phyloP scores from a whole-genome alignment of 768 basidiomycete genomes.

The Tubosaeta sp. region DNA sequence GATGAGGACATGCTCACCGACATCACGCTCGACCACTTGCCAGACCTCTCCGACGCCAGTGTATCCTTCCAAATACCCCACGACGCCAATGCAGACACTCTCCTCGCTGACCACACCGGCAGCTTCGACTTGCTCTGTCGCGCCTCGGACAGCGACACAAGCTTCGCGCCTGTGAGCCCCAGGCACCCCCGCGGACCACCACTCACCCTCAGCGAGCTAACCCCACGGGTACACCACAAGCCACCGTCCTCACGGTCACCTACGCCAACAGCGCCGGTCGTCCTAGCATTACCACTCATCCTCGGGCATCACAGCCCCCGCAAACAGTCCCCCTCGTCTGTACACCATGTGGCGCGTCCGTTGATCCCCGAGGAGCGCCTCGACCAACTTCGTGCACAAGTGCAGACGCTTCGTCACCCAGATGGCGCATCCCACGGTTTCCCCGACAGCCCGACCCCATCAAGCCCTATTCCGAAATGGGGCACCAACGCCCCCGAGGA shows the following conservation, averaged over 20 bases:
- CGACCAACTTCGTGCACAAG: constrained; percentile 14
- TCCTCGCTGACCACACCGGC: constrained; percentile 41
- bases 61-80: constrained; percentile 51
- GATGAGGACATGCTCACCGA: constrained; percentile 29
- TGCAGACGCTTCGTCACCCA: constrained; percentile 14
- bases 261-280: constrained; percentile 6
- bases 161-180: constrained; percentile 33
- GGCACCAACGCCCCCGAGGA: constrained; percentile 1
- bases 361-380: constrained; percentile 27
- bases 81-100: constrained; percentile 26
- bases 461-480: not conserved
- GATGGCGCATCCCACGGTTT: constrained; percentile 1
- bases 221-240: constrained; percentile 32
- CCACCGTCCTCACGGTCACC: constrained; percentile 10
- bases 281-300: constrained; percentile 2
- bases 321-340: constrained; percentile 3
- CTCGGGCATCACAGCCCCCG: constrained; percentile 12
- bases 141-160: constrained; percentile 30
- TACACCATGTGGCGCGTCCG: constrained; percentile 3
- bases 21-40: constrained; percentile 51
- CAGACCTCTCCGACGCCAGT: constrained; percentile 45
- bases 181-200: constrained; percentile 25
- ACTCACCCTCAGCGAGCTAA: constrained; percentile 39
- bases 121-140: constrained; percentile 36
- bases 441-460: not conserved